Percentiles rank a stretch among this genome's conserved stretches.
phyloP scores from a whole-genome alignment of 1,139 yeast genomes.

The Magnusiomyces magnusii region DNA sequence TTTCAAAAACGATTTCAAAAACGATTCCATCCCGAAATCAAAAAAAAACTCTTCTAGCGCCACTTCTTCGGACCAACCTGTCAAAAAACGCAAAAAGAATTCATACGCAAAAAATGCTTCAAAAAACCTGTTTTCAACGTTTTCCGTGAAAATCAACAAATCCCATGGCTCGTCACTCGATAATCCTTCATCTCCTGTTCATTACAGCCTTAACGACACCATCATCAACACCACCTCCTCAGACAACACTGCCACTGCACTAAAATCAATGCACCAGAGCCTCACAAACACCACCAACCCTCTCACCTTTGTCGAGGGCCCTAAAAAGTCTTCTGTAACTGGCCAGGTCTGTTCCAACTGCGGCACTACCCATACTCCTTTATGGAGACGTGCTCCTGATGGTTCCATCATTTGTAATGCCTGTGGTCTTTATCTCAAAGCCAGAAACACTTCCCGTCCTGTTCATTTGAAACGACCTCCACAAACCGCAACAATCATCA shows the following conservation, averaged over 20 bases:
- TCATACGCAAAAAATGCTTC: not conserved
- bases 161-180: not conserved
- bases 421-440: conserved; percentile 49
- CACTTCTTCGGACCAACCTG: not conserved
- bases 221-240: not conserved
- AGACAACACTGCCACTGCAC: too few species aligned
- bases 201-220: not conserved
- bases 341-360: conserved; percentile 55
- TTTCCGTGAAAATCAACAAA: conserved; percentile 2
- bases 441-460: conserved; percentile 39
- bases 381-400: conserved; percentile 63
- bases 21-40: not conserved
- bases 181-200: not conserved
- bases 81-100: not conserved
- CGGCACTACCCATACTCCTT: conserved; percentile 58
- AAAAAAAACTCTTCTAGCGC: not conserved
- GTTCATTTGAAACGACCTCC: conserved; percentile 66
- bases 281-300: not conserved
- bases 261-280: not conserved
- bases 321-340: conserved; percentile 11
- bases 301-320: conserved; percentile 1
- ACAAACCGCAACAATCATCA: conserved; percentile 35
- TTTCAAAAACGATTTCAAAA: not conserved
- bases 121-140: not conserved
- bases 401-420: conserved; percentile 64